These are phyloP conservation scores for Trichomonas gallinae DNA, from an alignment of 208 protist genomes.

Conservation along the genomic window DNA sequence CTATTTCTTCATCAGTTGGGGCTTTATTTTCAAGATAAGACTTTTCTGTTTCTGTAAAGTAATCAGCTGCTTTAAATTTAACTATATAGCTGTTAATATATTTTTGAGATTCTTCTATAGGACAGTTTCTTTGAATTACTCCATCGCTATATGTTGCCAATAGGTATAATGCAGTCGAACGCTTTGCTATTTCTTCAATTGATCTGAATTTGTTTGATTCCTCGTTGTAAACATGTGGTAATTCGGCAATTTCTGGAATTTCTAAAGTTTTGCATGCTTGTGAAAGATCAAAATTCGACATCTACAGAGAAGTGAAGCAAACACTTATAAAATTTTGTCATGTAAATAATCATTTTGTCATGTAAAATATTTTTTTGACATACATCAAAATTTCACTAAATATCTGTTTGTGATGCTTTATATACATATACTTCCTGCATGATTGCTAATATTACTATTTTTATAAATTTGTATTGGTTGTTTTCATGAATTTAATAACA, in stretches of 20 bases:
- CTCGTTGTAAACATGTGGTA: not conserved
- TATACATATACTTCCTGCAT: too few species aligned
- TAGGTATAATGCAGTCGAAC: not conserved
- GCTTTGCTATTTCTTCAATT: not conserved
- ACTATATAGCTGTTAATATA: not conserved
- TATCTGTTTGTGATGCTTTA: too few species aligned
- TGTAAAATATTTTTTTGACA: too few species aligned
- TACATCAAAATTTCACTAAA: too few species aligned
- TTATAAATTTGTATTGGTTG: too few species aligned
- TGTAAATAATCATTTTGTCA: too few species aligned
- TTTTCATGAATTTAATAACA: too few species aligned
- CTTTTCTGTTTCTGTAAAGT: not conserved
- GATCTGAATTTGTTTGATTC: not conserved
- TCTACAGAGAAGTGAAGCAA: not conserved
- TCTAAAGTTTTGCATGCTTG: not conserved
- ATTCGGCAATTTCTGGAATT: not conserved
- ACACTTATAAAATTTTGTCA: too few species aligned
- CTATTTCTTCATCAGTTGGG: not conserved
- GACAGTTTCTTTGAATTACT: not conserved
- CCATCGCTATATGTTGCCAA: not conserved
- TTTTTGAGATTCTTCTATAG: not conserved
- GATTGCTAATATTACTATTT: too few species aligned
- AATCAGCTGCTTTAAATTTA: not conserved
- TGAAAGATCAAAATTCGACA: not conserved
- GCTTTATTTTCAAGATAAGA: not conserved